Base-by-base conservation (phyloP, 2,329 filamentous ascomycete species). In the Coniochaeta sp. region DNA sequence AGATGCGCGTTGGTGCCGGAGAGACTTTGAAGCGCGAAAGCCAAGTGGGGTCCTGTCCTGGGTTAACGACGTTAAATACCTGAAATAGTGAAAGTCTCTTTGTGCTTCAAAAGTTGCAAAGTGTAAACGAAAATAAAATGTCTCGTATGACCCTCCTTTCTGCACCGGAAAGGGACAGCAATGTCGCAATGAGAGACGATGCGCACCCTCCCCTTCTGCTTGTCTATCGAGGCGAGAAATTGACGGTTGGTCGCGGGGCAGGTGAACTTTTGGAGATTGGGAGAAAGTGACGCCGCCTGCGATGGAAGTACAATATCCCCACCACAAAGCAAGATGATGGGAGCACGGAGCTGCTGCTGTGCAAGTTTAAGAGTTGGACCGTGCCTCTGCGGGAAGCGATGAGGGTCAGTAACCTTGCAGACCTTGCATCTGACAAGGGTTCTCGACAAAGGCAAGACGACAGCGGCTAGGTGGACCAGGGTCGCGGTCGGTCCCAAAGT, bases 401-500 rank as follows among this genome's bases (percentile, higher is more conserved):
- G 20, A 24, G 35, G 18, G 38, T 42, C 27, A 30, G 27, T 30
- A 30, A 30, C 27, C 27, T 30, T 30, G 27, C 38, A 42, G 18
- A 18, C 6, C 38, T 42, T 42, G 38, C 38, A 42, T 26, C 38
- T 26, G 38, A 55, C 51, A 61, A n/a, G n/a, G n/a, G n/a, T n/a
- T n/a, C n/a, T n/a, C n/a, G n/a, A n/a, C n/a, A n/a, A n/a, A n/a
- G n/a, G n/a, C n/a, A n/a, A 60, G 50, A 58, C 58, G 60, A 63
- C 61, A 68, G 67, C 68, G 68, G 68, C 64, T 70, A 70, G 59
- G 64, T 24, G 3, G 38, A 67, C 65, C 56, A 64, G 65, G 66
- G 64, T 70, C 63, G 70, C 64, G 69, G 70, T 71, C 67, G 68
- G 57, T 58, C 60, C 47, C 60, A 54, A 57, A n/a, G n/a, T 70